These are phyloP conservation scores for Phytopythium mirpurense DNA, from an alignment of 352 stramenopile genomes.

Conservation along the genomic window DNA sequence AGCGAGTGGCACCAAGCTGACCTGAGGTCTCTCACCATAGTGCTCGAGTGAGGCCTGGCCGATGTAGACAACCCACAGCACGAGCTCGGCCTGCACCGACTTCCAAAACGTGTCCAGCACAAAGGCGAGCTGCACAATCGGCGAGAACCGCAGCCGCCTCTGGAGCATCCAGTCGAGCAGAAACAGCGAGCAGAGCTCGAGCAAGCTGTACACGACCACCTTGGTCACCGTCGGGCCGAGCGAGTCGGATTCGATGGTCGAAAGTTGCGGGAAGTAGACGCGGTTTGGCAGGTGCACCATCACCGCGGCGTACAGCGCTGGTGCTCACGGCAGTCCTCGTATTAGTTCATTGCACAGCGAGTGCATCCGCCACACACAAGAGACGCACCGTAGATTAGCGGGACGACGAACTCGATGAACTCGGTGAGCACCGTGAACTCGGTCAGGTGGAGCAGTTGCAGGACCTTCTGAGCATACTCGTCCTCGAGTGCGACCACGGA, in stretches of 20 bases:
- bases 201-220: slow-evolving; percentile 12
- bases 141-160: slow-evolving; percentile 14
- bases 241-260: slow-evolving; percentile 2
- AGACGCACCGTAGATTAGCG: slow-evolving; percentile 30
- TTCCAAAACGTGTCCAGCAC: slow-evolving; percentile 20
- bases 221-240: slow-evolving; percentile 8
- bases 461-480: slow-evolving; percentile 10
- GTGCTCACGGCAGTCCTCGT: neutral
- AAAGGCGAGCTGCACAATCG: slow-evolving; percentile 16
- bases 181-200: slow-evolving; percentile 12
- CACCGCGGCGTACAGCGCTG: neutral
- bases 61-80: slow-evolving; percentile 20
- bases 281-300: slow-evolving; percentile 21
- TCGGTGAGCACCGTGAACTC: slow-evolving; percentile 39
- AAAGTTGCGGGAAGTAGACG: slow-evolving; percentile 23
- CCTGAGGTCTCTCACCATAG: too few species aligned
- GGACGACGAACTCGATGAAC: slow-evolving; percentile 33
- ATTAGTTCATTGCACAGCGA: neutral
- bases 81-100: slow-evolving; percentile 12
- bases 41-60: slow-evolving; percentile 17
- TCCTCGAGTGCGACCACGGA: slow-evolving; percentile 5
- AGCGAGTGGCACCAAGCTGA: too few species aligned
- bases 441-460: slow-evolving; percentile 18
- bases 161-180: slow-evolving; percentile 14
- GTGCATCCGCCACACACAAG: too few species aligned